Conservation (phyloP, 192 early-diverging fungal species). For the Entrophospora sp. region DNA sequence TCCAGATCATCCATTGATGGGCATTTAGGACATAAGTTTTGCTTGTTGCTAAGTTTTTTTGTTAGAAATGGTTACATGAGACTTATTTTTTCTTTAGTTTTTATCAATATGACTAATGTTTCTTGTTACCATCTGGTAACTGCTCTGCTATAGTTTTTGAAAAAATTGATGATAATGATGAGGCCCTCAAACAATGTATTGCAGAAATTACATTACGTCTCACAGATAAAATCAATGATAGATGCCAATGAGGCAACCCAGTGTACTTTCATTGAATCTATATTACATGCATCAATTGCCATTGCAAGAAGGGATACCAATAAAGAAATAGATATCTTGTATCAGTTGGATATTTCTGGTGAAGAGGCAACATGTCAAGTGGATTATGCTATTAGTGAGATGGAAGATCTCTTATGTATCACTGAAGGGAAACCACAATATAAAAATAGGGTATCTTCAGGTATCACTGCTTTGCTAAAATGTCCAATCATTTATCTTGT, state of each 20-base stretch:
- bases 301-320: constrained; percentile 1
- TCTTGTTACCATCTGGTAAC: too few relatives aligned
- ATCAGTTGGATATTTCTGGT: constrained; percentile 1
- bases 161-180: constrained; percentile 12
- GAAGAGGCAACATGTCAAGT: not conserved
- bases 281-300: constrained; percentile 5
- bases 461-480: too few relatives aligned
- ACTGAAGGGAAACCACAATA: constrained; percentile 2
- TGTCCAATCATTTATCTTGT: too few relatives aligned
- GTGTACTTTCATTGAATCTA: constrained; percentile 1
- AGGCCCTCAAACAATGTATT: constrained; percentile 5
- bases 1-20: not conserved
- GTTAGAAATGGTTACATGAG: too few relatives aligned
- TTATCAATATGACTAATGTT: too few relatives aligned
- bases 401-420: constrained; percentile 9
- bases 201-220: not conserved
- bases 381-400: constrained; percentile 10
- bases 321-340: constrained; percentile 1
- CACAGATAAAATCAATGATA: constrained; percentile 3
- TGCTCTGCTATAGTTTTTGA: constrained; percentile 18
- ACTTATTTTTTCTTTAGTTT: too few relatives aligned
- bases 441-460: constrained; percentile 11
- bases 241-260: not conserved
- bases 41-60: not conserved
- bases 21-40: not conserved